phyloP scores from a whole-genome alignment of 2,329 filamentous ascomycete genomes.

The Fonsecaea erecta region DNA sequence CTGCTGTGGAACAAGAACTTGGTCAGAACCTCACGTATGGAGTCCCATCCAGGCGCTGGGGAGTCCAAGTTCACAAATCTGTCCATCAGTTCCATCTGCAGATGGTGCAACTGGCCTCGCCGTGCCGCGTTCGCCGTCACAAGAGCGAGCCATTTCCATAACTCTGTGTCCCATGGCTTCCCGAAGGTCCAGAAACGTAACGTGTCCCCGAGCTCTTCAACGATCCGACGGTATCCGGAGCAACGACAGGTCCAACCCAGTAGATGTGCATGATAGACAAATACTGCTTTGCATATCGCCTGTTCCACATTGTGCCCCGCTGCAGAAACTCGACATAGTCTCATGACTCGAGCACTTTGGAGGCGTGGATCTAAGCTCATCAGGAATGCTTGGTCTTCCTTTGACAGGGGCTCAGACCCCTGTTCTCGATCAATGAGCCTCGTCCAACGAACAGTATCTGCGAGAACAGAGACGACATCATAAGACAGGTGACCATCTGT shows the following conservation, averaged over 20 bases:
- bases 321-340: slow-evolving; percentile 17
- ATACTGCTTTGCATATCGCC: slow-evolving; percentile 26
- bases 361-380: slow-evolving; percentile 26
- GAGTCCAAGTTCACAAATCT: slow-evolving; percentile 9
- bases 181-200: slow-evolving; percentile 8
- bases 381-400: slow-evolving; percentile 24
- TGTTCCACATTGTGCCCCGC: slow-evolving; percentile 10
- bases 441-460: slow-evolving; percentile 24
- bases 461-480: slow-evolving; percentile 14
- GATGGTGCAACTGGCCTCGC: slow-evolving; percentile 17
- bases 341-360: slow-evolving; percentile 26
- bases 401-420: slow-evolving; percentile 3
- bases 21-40: not conserved
- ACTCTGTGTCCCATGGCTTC: slow-evolving; percentile 8
- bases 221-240: slow-evolving; percentile 23
- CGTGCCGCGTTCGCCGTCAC: slow-evolving; percentile 28
- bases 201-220: slow-evolving; percentile 22
- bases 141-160: slow-evolving; percentile 25
- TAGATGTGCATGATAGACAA: slow-evolving; percentile 28
- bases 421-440: slow-evolving; percentile 19
- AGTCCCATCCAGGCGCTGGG: slow-evolving; percentile 15
- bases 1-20: slow-evolving; percentile 25
- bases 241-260: slow-evolving; percentile 30
- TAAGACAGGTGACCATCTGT: slow-evolving; percentile 14
- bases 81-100: slow-evolving; percentile 24